Evolutionary conservation across 768 basidiomycete species (phyloP), one percentile per base, ranked within the genome.

Genomic region (Arthromyces matolae): DNA sequence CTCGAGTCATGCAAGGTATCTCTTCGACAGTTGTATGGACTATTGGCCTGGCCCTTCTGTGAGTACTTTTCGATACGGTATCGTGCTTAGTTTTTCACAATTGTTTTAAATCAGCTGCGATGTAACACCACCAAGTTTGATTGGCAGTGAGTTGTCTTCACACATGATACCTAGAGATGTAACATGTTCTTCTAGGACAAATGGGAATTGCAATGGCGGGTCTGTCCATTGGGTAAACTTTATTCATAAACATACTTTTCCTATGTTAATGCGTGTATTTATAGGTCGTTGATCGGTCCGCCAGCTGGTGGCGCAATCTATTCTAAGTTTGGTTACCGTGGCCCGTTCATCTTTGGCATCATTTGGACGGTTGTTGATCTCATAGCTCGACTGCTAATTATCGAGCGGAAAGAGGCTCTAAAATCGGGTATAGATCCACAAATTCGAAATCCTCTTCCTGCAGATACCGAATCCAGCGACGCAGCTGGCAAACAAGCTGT

Each of bases 21-120:
- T 76, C 77, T 13, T 81, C 81, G 0, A 77, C 81, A 5, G 70
- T 81, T 61, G 70, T 84, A 8, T 84, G 81, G 81, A 71, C 80
- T 0, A 76, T 82, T 16, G 82, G 82, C 2, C 55, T 84, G 25
- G 81, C 82, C 20, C 66, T 84, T 23, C 59, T 83, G 80, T 81
- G 56, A 57, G 68, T 10, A 7, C 5, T 3, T 14, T 31, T 12
- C 8, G n/a, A n/a, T n/a, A n/a, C n/a, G n/a, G n/a, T n/a, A n/a
- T n/a, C n/a, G n/a, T n/a, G n/a, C n/a, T n/a, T n/a, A 8, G 16
- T 27, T 8, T 27, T 4, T 34, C 19, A 18, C 29, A 8, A 28
- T 19, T 42, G 8, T 28, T 24, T n/a, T n/a, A 3, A 23, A 9
- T 18, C 18, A 83, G 82, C 32, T 82, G 79, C 50, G 83, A 84